phyloP scores from a whole-genome alignment of 371 early-diverging fungal species.

The Phascolomyces articulosus region DNA sequence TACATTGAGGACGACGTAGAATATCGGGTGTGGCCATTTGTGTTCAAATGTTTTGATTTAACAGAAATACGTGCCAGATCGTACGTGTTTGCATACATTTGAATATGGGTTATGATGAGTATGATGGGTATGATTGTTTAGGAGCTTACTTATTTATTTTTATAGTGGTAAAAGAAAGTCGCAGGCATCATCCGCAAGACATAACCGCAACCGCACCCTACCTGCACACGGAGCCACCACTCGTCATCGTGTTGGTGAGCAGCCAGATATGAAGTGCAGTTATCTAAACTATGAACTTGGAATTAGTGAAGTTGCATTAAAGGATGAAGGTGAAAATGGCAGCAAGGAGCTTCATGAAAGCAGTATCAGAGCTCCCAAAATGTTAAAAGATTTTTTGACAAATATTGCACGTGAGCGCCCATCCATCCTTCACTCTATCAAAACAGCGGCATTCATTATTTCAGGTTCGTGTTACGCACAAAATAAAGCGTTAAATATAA shows the following conservation, averaged over 20 bases:
- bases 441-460: not conserved
- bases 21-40: not conserved
- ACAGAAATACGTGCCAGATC: not conserved
- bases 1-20: not conserved
- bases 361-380: not conserved
- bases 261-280: constrained; percentile 7
- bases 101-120: not conserved
- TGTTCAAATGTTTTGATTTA: not conserved
- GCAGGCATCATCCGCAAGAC: not conserved
- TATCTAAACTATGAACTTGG: constrained; percentile 7
- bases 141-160: not conserved
- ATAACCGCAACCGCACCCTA: not conserved
- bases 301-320: constrained; percentile 4
- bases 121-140: not conserved
- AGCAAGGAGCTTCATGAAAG: constrained; percentile 9
- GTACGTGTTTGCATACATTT: not conserved
- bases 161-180: not conserved
- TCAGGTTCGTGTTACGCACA: not conserved
- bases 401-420: not conserved
- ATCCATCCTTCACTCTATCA: not conserved
- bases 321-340: constrained; percentile 9
- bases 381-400: constrained; percentile 5
- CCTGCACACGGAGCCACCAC: not conserved
- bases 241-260: not conserved
- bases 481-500: not conserved